Conservation (phyloP, 495 filamentous ascomycete genomes). For the Tirmania nivea region DNA sequence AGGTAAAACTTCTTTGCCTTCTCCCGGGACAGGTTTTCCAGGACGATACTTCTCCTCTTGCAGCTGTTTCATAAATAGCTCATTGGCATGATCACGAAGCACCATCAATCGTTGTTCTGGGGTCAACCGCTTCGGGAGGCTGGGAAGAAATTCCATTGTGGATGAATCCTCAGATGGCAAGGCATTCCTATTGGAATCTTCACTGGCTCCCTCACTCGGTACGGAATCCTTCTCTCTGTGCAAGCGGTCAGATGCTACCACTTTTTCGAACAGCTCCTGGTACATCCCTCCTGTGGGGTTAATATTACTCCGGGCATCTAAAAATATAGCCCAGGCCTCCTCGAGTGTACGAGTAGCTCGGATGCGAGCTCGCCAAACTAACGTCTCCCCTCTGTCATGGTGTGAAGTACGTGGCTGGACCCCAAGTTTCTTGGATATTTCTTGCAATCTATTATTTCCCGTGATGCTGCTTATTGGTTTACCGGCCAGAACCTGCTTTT, state of each 20-base stretch:
- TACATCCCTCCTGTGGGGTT: constrained; percentile 23
- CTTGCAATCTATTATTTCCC: background rate
- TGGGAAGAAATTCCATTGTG: background rate
- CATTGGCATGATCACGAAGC: background rate
- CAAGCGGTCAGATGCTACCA: constrained; percentile 26
- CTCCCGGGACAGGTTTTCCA: constrained; percentile 31
- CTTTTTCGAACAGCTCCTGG: constrained; percentile 38
- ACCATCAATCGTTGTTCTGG: background rate
- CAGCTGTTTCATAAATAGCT: background rate
- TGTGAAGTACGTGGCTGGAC: background rate
- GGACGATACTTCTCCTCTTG: constrained; percentile 8
- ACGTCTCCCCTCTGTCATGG: background rate
- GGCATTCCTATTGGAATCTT: background rate
- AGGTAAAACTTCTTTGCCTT: constrained; percentile 34
- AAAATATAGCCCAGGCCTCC: constrained; percentile 53
- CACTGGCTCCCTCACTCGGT: background rate
- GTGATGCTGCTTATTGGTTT: background rate
- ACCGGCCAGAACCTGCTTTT: background rate
- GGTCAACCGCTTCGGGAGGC: background rate
- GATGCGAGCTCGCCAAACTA: constrained; percentile 37
- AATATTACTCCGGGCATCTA: constrained; percentile 27
- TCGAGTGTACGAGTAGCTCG: constrained; percentile 42
- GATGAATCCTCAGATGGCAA: background rate
- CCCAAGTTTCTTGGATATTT: background rate
- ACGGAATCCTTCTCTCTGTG: constrained; percentile 4